These are phyloP conservation scores for Aspergillus udagawae DNA, from an alignment of 2,329 filamentous ascomycete genomes.

Conservation along the genomic window DNA sequence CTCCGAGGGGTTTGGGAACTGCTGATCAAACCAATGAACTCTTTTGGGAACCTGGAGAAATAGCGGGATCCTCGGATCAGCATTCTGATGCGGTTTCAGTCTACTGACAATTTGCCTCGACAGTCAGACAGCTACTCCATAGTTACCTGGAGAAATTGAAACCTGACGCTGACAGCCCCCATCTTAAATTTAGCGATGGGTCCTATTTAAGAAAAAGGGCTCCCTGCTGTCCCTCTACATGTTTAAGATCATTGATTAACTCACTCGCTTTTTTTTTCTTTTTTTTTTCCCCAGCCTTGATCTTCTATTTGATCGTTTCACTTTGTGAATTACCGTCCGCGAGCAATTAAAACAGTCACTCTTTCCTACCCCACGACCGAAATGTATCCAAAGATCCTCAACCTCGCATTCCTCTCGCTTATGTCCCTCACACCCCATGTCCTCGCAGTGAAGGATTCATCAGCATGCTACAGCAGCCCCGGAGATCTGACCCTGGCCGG, in stretches of 20 bases:
- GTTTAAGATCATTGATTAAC: not conserved
- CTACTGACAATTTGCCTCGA: constrained; percentile 8
- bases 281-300: constrained; percentile 1
- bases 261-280: not conserved
- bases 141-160: not conserved
- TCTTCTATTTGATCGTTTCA: not conserved
- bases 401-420: constrained; percentile 6
- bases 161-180: not conserved
- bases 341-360: not conserved
- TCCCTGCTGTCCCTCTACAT: not conserved
- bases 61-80: constrained; percentile 10
- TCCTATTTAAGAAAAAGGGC: not conserved
- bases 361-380: not conserved
- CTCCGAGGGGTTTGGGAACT: constrained; percentile 3
- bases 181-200: not conserved
- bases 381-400: constrained; percentile 1
- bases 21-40: constrained; percentile 6
- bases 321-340: not conserved
- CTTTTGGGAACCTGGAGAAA: constrained; percentile 12
- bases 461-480: constrained; percentile 8
- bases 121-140: constrained; percentile 6
- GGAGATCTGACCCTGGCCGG: constrained; percentile 1
- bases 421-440: not conserved
- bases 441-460: not conserved
- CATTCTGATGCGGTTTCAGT: constrained; percentile 17